Evolutionary conservation across 495 filamentous ascomycete species (phyloP), one percentile per base, ranked within the genome.

Genomic region (Neurospora terricola): DNA sequence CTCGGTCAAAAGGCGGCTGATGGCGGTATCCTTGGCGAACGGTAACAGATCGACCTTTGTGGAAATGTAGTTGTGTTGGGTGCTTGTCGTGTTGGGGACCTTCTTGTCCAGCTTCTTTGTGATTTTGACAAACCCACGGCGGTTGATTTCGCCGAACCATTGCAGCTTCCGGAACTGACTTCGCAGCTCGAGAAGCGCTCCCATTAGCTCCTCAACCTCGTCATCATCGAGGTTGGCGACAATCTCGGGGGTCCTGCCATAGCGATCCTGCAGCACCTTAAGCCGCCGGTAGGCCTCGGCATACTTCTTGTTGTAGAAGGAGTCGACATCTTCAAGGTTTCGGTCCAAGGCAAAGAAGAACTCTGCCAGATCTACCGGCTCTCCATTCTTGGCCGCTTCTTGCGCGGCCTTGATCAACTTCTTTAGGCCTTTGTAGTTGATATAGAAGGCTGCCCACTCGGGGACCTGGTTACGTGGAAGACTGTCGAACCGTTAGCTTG

Each of bases 71-170:
- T 88, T 87, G 75, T 92, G 88, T 82, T 97, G 94, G 0, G 91
- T 90, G 54, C 54, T 66, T 36, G 27, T 66, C 72, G 89, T 86
- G 1, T 88, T 86, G 9, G 88, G 87, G 4, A 97, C 86, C 82
- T 94, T 97, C 83, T 97, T 97, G 83, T 97, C 94, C 27, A 97
- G 84, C 81, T 99, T 99, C 85, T 98, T 99, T 27, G 94, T 95
- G 81, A 99, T 98, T 83, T 99, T 99, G 76, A 96, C 87, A 77
- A 99, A 99, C 0, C 96, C 96, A 73, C 92, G 88, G 42, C 94
- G 88, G 78, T 99, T 99, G 76, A 98, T 94, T 83, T 98, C 96
- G 37, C 94, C 96, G 75, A 97, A 98, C 94, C 94, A 98, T 82
- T 96, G 92, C 73, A 99, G 85, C 75, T 98, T 98, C 59, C 95